These are phyloP conservation scores for Microbotryomycetes sp. DNA, from an alignment of 1,284 basidiomycete genomes.

Conservation along the genomic window DNA sequence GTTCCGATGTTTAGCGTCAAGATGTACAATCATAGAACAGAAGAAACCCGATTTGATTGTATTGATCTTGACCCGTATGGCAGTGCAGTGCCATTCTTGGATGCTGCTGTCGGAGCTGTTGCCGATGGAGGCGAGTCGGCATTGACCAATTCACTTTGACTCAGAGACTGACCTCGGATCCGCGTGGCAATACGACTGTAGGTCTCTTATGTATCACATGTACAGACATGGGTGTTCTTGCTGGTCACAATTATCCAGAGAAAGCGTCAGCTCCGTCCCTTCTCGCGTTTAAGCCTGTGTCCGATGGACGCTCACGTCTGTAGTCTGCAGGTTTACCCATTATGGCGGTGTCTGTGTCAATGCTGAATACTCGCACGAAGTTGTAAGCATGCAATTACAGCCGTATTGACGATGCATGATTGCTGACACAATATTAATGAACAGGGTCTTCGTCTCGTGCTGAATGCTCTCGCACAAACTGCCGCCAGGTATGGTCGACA, in stretches of 20 bases:
- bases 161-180: not conserved
- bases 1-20: slow-evolving; percentile 53
- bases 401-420: not conserved
- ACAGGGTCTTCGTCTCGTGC: slow-evolving; percentile 79
- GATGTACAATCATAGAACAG: slow-evolving; percentile 82
- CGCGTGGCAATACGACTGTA: slow-evolving; percentile 39
- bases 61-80: slow-evolving; percentile 98
- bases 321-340: slow-evolving; percentile 66
- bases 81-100: slow-evolving; percentile 92
- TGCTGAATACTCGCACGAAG: slow-evolving; percentile 91
- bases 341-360: slow-evolving; percentile 92
- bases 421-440: not conserved
- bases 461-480: slow-evolving; percentile 75
- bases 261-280: slow-evolving; percentile 62
- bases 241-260: slow-evolving; percentile 90
- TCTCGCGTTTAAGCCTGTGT: not conserved
- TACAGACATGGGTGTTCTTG: slow-evolving; percentile 89
- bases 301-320: not conserved
- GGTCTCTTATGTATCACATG: slow-evolving; percentile 93
- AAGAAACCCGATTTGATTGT: slow-evolving; percentile 73
- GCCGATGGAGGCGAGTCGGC: slow-evolving; percentile 74
- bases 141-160: too few relatives aligned
- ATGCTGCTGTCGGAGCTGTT: slow-evolving; percentile 88
- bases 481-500: slow-evolving; percentile 87
- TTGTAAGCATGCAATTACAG: slow-evolving; percentile 48